Base-by-base conservation (phyloP, 495 filamentous ascomycete species). In the Tuber magnatum region DNA sequence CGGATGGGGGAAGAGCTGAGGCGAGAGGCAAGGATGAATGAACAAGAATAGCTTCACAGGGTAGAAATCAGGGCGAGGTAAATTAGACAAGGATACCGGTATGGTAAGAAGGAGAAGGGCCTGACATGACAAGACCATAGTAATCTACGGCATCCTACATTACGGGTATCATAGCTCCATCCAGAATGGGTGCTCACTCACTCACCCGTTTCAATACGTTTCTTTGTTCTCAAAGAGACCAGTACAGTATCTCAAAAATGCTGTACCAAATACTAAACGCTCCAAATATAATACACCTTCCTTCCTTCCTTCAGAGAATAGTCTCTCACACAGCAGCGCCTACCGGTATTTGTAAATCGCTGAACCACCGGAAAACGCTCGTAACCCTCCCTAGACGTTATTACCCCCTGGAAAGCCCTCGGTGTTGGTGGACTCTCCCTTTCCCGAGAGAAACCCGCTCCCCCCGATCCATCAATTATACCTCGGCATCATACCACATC, bases 1-100 rank as follows among this genome's bases (percentile, higher is more conserved):
- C n/a, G 51, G 51, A 75, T 65, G 69, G 75, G 71, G 56, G 74
- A 77, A 48, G 40, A 77, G 46, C 68, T 40, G 71, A 10, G 46
- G 24, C 3, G 20, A 22, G 18, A 24, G 46, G n/a, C 3, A 8
- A 61, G n/a, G 14, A 10, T 28, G n/a, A 61, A n/a, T 32, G 51
- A 61, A 61, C 28, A 35, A 65, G 56, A 65, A 65, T 65, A 65
- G 56, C 10, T 65, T 28, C 12, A 32, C 3, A 61, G 51, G 3
- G 2, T 28, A 32, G 51, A 61, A 61, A 61, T 61, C 51, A 14
- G 16, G 56, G 56, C 56, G 56, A 65, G 20, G 56, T 2, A 61
- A 61, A 28, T 12, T 10, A 14, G 56, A 65, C 56, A 65, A 65
- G 56, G 56, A n/a, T n/a, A n/a, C n/a, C n/a, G n/a, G 24, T n/a